Base-by-base conservation (phyloP, 73 alveolate species). In the Uronychia binucleata region DNA sequence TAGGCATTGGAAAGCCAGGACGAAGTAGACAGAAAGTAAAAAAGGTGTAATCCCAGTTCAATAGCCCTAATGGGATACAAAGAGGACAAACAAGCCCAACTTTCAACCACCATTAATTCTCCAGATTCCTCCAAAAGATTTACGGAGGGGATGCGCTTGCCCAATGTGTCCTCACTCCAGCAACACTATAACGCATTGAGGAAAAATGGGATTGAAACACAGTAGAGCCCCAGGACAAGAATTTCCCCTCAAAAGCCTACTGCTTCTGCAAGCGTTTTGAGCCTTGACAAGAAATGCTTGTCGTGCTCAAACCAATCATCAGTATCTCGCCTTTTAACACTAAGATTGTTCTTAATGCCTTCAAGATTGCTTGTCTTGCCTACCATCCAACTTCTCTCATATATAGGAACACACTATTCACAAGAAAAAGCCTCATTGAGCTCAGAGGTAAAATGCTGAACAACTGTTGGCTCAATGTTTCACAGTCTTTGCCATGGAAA, bases 301-400 rank as follows among this genome's bases (percentile, higher is more conserved):
- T 79, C 93, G 5, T 88, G 93, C 31, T 33, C 86, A 34, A 84
- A 84, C 0, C 59, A 88, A 67, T 80, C 86, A 34, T 57, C 82
- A 14, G 89, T 46, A 46, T 11, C n/a, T 5, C 19, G 5, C 19
- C 19, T 11, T 11, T 46, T 46, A 46, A 46, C 19, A 19, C 67
- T n/a, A 46, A 46, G 67, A 19, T 88, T 25, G 90, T 82, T 0
- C 30, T 88, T 77, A 82, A 34, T 59, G 93, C 93, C 0, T 88
- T 88, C 33, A 88, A 88, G 75, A 34, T 88, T 1, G 93, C 93
- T 5, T 88, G 93, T 27, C 77, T 88, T 0, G 80, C 86, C 27
- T 88, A 88, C 74, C 78, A 60, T 28, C 93, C 93, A 74, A 74
- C 81, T 11, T 79, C 82, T 58, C 78, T 88, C 11, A 8, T 75